A percentile compares a stretch with the other conserved stretches of the same genome.
Conservation (phyloP, 148 eudicot species). For the Amaranthus palmeri region DNA sequence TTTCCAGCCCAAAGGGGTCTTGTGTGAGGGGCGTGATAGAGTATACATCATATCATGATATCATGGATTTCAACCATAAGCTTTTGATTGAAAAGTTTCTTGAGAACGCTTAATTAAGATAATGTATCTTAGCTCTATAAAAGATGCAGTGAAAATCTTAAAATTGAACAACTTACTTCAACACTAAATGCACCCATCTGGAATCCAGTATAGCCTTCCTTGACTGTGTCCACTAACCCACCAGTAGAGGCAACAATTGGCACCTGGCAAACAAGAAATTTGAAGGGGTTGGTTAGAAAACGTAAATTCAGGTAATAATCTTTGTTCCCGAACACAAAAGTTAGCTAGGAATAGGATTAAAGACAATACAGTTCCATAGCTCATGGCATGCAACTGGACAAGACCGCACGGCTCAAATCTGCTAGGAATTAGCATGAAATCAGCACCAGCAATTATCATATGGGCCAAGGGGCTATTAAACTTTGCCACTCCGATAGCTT, state of each 20-base stretch:
- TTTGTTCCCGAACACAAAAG: neutral
- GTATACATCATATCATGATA: no score
- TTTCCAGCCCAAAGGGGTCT: no score
- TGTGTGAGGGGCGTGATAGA: no score
- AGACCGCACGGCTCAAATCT: constrained; percentile 99
- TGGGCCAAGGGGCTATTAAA: constrained; percentile 82
- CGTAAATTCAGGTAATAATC: neutral
- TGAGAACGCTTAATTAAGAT: no score
- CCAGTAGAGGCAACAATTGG: constrained; percentile 94
- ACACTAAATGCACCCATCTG: constrained; percentile 89
- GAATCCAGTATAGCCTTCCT: constrained; percentile 90
- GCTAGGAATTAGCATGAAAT: constrained; percentile 78
- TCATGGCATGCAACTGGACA: constrained; percentile 88
- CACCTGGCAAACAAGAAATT: constrained; percentile 40
- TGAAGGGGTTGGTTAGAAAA: neutral
- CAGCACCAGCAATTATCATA: constrained; percentile 83
- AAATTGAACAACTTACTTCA: constrained; percentile 39
- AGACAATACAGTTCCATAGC: constrained; percentile 77
- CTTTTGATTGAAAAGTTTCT: no score
- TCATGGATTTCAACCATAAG: no score
- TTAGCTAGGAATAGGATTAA: neutral
- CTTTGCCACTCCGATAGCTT: constrained; percentile 84
- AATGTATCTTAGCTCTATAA: neutral
- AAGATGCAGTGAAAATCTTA: neutral
- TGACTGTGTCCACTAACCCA: constrained; percentile 85